Evolutionary conservation across 768 basidiomycete species (phyloP).

Genomic region (Pisolithus tinctorius): DNA sequence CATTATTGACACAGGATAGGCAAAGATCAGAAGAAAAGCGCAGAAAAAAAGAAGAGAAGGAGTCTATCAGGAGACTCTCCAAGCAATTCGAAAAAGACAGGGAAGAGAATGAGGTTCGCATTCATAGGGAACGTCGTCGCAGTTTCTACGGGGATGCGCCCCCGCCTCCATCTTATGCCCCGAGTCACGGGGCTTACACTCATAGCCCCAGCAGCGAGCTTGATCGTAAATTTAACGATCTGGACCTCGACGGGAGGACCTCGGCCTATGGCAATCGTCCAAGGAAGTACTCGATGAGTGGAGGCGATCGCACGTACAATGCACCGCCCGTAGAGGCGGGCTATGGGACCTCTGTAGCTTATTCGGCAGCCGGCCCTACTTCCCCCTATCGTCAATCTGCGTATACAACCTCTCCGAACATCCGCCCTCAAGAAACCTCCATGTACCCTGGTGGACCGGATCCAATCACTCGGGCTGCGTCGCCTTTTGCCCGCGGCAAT

Average conservation of each 20-base stretch:
- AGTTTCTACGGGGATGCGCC: slow-evolving; percentile 41
- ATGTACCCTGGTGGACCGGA: slow-evolving; percentile 33
- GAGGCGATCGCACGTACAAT: slow-evolving; percentile 26
- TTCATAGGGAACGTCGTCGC: slow-evolving; percentile 46
- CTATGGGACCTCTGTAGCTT: slow-evolving; percentile 24
- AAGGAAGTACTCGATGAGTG: slow-evolving; percentile 40
- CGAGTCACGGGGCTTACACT: slow-evolving; percentile 16
- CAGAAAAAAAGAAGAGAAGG: slow-evolving; percentile 47
- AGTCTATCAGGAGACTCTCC: slow-evolving; percentile 31
- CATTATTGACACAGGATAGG: slow-evolving; percentile 29
- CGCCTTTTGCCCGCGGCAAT: slow-evolving; percentile 32
- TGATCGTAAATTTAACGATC: slow-evolving; percentile 32
- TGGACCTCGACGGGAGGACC: slow-evolving; percentile 27
- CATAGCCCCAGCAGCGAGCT: slow-evolving; percentile 28
- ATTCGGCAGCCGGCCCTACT: slow-evolving; percentile 26
- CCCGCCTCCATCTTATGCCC: slow-evolving; percentile 19
- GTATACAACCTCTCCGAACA: slow-evolving; percentile 40
- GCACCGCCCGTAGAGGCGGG: slow-evolving; percentile 10
- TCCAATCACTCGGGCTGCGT: slow-evolving; percentile 25
- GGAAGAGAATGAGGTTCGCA: slow-evolving; percentile 48
- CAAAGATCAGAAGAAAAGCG: slow-evolving; percentile 42
- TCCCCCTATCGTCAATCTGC: slow-evolving; percentile 28
- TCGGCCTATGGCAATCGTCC: slow-evolving; percentile 28
- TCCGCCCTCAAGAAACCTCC: slow-evolving; percentile 40
- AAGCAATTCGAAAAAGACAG: slow-evolving; percentile 36